Base-by-base conservation (phyloP, 768 basidiomycete genomes). In the Phanerochaete sordida region DNA sequence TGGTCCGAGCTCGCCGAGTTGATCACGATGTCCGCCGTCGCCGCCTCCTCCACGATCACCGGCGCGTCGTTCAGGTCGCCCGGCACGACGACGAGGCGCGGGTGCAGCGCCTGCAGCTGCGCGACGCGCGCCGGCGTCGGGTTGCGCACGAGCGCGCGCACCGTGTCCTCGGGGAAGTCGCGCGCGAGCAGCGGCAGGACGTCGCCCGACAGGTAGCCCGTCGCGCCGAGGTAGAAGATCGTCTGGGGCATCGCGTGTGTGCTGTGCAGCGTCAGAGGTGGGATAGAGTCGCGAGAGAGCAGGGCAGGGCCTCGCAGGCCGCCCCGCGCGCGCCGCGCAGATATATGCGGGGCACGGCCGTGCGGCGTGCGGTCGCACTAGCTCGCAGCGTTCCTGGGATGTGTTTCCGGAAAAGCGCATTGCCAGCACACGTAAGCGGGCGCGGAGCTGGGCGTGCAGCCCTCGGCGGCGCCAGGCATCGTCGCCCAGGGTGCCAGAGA, bases 161-260 rank as follows among this genome's bases (percentile, higher is more conserved):
- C 64, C 55, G 69, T 72, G 33, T 73, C 65, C 6, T 72, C 60
- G 0, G 76, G 74, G 30, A 67, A 68, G 26, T 75, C 72, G 45
- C 66, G 65, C 12, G 71, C 73, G 6, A 78, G 65, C 19, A 71
- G 57, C 1, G 70, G 15, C 5, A 80, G 65, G 60, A 80, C 72
- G 54, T 79, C 74, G 21, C 74, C 77, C 23, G 77, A 77, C 37
- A 79, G 66, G 65, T 75, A 79, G 21, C 79, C 78, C 2, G 78
- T 78, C 0, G 78, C 79, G 7, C 79, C 79, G 16, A 80, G 68
- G 54, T 79, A 70, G 66, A 80, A 76, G 58, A 79, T 66, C 12
- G 68, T 66, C 24, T 56, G 66, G 28, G 56, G 66, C 19, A 79
- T 66, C 30, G 37, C 16, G 16, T 23, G n/a, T 16, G 19, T 4